Percentiles rank a stretch among this genome's conserved stretches.
These are phyloP conservation scores for Termitomyces sp. DNA, from an alignment of 768 basidiomycete genomes.

Conservation along the genomic window DNA sequence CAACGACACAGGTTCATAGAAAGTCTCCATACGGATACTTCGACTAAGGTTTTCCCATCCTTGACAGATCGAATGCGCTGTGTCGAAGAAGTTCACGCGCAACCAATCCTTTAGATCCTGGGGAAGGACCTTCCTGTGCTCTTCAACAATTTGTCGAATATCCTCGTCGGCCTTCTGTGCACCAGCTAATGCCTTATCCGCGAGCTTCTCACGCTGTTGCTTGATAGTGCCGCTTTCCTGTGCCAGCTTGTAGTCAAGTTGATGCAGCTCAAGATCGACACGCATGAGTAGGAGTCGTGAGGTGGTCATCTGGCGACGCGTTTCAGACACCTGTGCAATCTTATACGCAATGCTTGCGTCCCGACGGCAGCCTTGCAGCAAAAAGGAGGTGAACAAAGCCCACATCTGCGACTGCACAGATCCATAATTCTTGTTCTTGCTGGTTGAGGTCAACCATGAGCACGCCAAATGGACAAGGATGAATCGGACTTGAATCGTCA, in stretches of 20 bases:
- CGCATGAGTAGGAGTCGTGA: slow-evolving; percentile 42
- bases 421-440: slow-evolving; percentile 14
- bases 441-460: slow-evolving; percentile 33
- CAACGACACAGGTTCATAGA: slow-evolving; percentile 50
- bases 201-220: slow-evolving; percentile 20
- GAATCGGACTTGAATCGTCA: slow-evolving; percentile 50
- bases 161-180: slow-evolving; percentile 1
- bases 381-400: slow-evolving; percentile 43
- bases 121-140: slow-evolving; percentile 13
- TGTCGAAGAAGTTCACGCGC: slow-evolving; percentile 32
- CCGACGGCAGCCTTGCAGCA: slow-evolving; percentile 40
- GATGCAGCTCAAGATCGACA: slow-evolving; percentile 45
- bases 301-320: slow-evolving; percentile 48
- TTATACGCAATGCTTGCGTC: slow-evolving; percentile 45
- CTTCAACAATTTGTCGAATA: slow-evolving; percentile 13
- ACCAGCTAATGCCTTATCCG: slow-evolving; percentile 15
- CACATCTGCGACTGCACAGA: slow-evolving; percentile 35
- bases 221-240: slow-evolving; percentile 22
- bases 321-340: slow-evolving; percentile 46
- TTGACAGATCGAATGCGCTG: slow-evolving; percentile 33
- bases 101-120: slow-evolving; percentile 40
- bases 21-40: slow-evolving; percentile 36
- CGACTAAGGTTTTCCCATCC: slow-evolving; percentile 44
- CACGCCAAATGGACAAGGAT: slow-evolving; percentile 41
- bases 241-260: slow-evolving; percentile 39